Evolutionary conservation across 2,329 filamentous ascomycete genomes (phyloP), one percentile per base, ranked within the genome.

Genomic region (Alternaria triticina): DNA sequence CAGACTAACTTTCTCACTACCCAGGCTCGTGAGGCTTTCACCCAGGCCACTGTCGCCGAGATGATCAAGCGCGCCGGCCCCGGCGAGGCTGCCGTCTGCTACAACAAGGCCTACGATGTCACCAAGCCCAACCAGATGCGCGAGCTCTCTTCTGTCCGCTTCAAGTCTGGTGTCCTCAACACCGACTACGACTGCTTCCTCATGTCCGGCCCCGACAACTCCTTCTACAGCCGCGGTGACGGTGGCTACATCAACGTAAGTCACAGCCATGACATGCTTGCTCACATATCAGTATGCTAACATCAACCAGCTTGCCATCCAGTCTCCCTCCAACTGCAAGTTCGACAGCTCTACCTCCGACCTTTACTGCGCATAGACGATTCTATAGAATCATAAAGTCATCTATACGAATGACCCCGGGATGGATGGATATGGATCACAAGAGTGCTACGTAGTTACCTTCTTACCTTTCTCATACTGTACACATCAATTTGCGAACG

Each of bases 231-330:
- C 28, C 13, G 33, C 8, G 49, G 49, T 40, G 49, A 52, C 28
- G 49, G 49, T 52, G 49, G 49, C 36, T 52, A 52, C 49, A 52
- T 52, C 30, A 52, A 52, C 49, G 49, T 52, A 36, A 52, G 49
- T 40, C 20, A n/a, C 49, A 4, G 5, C 8, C 17, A 23, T 22
- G 8, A n/a, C 11, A 36, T 9, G 3, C n/a, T 23, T 9, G 7
- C 13, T 23, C 12, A 30, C 28, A 36, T n/a, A 36, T 11, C 28
- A 36, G 5, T 36, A 11, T 20, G 10, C 49, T 52, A 52, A 52
- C 6, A n/a, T 20, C 17, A 23, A 17, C 2, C 3, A 52, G 49
- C 49, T 52, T n/a, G 49, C 49, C 36, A 13, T 52, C 2, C 22
- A n/a, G 6, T 13, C 28, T 0, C 49, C 28, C 17, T 8, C 30